Conservation (phyloP, 148 eudicot species). For the Chenopodium berlandieri region DNA sequence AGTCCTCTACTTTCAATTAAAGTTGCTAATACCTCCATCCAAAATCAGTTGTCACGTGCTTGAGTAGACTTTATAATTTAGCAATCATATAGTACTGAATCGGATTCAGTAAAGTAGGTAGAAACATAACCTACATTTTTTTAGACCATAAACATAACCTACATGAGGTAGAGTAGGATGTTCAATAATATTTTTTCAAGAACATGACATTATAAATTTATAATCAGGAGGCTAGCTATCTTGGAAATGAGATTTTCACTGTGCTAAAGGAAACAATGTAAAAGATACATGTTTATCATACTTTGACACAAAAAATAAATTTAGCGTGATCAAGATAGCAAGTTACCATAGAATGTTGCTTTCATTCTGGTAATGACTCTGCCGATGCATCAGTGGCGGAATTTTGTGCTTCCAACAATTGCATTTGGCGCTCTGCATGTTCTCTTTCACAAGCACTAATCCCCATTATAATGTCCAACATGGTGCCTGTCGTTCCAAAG, state of each 20-base stretch:
- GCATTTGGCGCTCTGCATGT: constrained; percentile 90
- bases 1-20: no score
- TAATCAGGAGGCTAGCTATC: no score
- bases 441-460: constrained; percentile 91
- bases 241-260: not conserved
- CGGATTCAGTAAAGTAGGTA: not conserved
- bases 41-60: no score
- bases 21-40: no score
- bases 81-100: not conserved
- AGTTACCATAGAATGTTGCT: not conserved
- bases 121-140: not conserved
- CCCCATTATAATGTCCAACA: constrained; percentile 95
- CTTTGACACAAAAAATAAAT: not conserved
- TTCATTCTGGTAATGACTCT: constrained; percentile 23
- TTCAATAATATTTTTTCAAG: not conserved
- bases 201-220: not conserved
- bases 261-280: not conserved
- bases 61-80: no score
- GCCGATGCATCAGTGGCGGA: constrained; percentile 29
- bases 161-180: not conserved
- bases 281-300: not conserved
- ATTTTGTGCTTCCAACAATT: constrained; percentile 74
- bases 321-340: not conserved
- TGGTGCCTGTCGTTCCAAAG: constrained; percentile 96
- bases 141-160: not conserved